Percentiles rank a stretch among this genome's conserved stretches.
phyloP scores from a whole-genome alignment of 768 basidiomycete species.

The Russula brevipes region DNA sequence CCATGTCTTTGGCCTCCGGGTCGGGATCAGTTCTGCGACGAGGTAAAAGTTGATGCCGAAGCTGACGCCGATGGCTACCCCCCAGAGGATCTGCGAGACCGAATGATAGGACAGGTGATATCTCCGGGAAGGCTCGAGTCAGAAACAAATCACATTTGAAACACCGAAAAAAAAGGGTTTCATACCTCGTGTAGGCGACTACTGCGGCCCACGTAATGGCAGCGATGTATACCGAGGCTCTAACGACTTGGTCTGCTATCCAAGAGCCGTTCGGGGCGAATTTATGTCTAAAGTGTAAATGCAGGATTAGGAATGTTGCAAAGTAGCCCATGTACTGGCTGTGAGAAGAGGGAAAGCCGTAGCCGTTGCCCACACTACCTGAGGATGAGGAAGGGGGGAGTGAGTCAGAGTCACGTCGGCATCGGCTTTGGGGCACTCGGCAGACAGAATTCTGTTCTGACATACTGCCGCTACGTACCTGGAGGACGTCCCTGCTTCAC shows the following conservation, averaged over 20 bases:
- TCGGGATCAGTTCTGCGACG: conserved; percentile 54
- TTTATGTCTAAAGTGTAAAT: conserved; percentile 64
- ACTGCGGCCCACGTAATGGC: conserved; percentile 52
- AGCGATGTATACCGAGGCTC: conserved; percentile 42
- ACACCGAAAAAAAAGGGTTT: background rate
- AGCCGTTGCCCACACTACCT: conserved; percentile 64
- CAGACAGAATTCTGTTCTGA: background rate
- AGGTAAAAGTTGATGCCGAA: conserved; percentile 54
- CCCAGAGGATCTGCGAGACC: conserved; percentile 68
- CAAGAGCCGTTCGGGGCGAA: conserved; percentile 50
- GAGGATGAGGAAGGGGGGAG: background rate
- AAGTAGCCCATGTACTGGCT: conserved; percentile 92
- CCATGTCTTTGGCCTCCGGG: conserved; percentile 45
- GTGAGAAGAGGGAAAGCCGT: conserved; percentile 85
- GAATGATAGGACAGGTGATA: conserved; percentile 72
- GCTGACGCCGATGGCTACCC: conserved; percentile 54
- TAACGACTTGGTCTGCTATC: conserved; percentile 50
- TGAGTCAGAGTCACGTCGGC: background rate
- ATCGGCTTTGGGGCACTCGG: background rate
- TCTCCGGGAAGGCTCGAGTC: conserved; percentile 35
- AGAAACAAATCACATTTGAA: background rate
- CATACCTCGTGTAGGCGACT: conserved; percentile 78
- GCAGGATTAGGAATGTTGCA: conserved; percentile 66
- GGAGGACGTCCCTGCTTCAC: conserved; percentile 66
- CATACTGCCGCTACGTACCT: conserved; percentile 38